A percentile compares a stretch with the other conserved stretches of the same genome.
These are phyloP conservation scores for Alternaria longipes DNA, from an alignment of 2,329 filamentous ascomycete genomes.

Conservation along the genomic window DNA sequence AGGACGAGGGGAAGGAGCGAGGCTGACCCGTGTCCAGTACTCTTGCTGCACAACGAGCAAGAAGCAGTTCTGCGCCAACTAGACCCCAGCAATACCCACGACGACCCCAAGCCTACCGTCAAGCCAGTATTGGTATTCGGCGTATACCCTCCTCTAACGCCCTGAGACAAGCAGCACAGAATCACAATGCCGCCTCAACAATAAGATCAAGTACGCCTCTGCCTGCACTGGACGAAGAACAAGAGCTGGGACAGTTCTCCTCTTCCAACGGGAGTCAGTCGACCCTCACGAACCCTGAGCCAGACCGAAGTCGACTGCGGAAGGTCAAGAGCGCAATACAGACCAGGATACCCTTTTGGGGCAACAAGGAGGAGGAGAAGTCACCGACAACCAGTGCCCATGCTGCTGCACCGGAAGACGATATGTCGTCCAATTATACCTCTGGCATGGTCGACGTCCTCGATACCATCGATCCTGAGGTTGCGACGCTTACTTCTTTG, in stretches of 20 bases:
- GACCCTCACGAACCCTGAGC: constrained; percentile 19
- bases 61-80: constrained; percentile 41
- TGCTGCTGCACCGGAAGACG: constrained; percentile 8
- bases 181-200: constrained; percentile 31
- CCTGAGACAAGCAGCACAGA: constrained; percentile 32
- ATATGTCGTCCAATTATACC: constrained; percentile 60
- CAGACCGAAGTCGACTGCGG: constrained; percentile 33
- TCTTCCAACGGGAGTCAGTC: constrained; percentile 31
- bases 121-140: constrained; percentile 50
- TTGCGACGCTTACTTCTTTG: constrained; percentile 81
- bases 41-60: constrained; percentile 26
- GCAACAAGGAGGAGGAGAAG: constrained; percentile 27
- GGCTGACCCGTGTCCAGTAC: constrained; percentile 30
- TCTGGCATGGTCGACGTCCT: constrained; percentile 71
- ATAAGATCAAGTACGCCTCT: constrained; percentile 38
- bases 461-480: constrained; percentile 80
- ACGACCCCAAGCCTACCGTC: constrained; percentile 40
- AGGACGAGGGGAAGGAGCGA: constrained; percentile 8
- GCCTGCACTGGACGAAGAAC: constrained; percentile 42
- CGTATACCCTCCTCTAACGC: constrained; percentile 42
- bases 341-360: constrained; percentile 40
- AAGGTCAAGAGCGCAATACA: constrained; percentile 43
- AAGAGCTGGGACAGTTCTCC: constrained; percentile 30
- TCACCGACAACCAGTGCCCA: constrained; percentile 1
- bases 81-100: constrained; percentile 32